phyloP scores from a whole-genome alignment of 352 stramenopile genomes.

The Phytophthora kernoviae region DNA sequence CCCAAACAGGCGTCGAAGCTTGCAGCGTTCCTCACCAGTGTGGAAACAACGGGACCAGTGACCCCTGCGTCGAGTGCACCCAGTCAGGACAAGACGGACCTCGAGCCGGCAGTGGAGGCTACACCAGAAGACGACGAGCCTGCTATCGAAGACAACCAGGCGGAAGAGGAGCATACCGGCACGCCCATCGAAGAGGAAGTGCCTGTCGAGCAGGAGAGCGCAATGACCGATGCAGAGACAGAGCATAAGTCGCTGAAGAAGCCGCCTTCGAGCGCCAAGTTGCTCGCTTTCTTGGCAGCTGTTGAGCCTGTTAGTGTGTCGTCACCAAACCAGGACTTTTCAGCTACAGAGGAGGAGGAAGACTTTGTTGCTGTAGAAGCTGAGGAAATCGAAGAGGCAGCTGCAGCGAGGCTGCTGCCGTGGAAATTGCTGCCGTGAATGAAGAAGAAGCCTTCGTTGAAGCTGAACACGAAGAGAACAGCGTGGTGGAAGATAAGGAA shows the following conservation, averaged over 20 bases:
- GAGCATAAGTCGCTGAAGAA: conserved; percentile 29
- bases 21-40: conserved; percentile 67
- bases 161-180: conserved; percentile 23
- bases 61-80: conserved; percentile 18
- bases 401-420: conserved; percentile 16
- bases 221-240: conserved; percentile 12
- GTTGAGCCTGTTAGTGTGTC: conserved; percentile 35
- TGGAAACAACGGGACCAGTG: conserved; percentile 33
- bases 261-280: conserved; percentile 44
- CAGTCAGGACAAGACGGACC: conserved; percentile 17
- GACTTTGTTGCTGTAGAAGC: conserved; percentile 28
- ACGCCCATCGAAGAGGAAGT: conserved; percentile 18
- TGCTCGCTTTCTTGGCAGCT: conserved; percentile 57
- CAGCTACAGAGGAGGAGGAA: conserved; percentile 22
- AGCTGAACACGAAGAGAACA: conserved; percentile 18
- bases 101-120: conserved; percentile 26
- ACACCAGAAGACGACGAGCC: conserved; percentile 21
- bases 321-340: conserved; percentile 5
- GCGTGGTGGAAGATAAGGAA: conserved; percentile 24
- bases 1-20: conserved; percentile 53
- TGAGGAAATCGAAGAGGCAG: conserved; percentile 36
- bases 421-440: conserved; percentile 26
- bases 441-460: conserved; percentile 21
- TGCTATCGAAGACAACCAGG: conserved; percentile 35
- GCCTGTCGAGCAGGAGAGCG: conserved; percentile 10